Base-by-base conservation (phyloP, 73 alveolate species). In the Diophrys sp. region DNA sequence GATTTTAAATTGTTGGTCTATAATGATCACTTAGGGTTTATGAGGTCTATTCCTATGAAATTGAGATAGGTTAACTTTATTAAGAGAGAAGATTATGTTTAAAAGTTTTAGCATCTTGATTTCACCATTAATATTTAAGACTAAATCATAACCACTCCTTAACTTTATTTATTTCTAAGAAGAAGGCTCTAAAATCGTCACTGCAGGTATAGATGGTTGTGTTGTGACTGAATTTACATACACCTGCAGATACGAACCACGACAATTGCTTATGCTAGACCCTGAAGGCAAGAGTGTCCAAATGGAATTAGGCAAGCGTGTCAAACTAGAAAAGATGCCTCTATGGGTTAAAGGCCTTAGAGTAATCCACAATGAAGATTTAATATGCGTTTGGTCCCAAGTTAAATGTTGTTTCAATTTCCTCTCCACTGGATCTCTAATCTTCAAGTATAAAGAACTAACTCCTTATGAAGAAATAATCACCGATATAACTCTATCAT, bases 151-250 rank as follows among this genome's bases (percentile, higher is more conserved):
- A n/a, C n/a, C n/a, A n/a, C n/a, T n/a, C n/a, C n/a, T n/a, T n/a
- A n/a, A n/a, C n/a, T 44, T 44, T 18, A 80, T 84, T 24, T 70
- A 84, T 72, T 84, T 77, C 75, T 78, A 56, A 29, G 92, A 84
- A 29, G 54, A 56, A 26, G 84, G 77, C 14, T 31, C 74, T 5
- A 84, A 56, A 33, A 55, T 84, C 30, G 77, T 84, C 5, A 78
- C 87, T 0, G 87, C 88, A 33, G 92, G 92, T 1, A 77, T 84
- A 0, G 92, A 77, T 31, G 92, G 92, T 54, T 77, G 87, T 69
- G 78, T 77, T 53, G 71, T 77, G 74, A 75, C 77, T 71, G 79
- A 84, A 23, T 84, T 84, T 66, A 70, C 55, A n/a, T 69, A 75
- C 75, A 62, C 23, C 28, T 31, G 79, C 54, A 84, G 77, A 67